Conservation (phyloP, 2,329 filamentous ascomycete genomes). For the Ampelomyces quisqualis region DNA sequence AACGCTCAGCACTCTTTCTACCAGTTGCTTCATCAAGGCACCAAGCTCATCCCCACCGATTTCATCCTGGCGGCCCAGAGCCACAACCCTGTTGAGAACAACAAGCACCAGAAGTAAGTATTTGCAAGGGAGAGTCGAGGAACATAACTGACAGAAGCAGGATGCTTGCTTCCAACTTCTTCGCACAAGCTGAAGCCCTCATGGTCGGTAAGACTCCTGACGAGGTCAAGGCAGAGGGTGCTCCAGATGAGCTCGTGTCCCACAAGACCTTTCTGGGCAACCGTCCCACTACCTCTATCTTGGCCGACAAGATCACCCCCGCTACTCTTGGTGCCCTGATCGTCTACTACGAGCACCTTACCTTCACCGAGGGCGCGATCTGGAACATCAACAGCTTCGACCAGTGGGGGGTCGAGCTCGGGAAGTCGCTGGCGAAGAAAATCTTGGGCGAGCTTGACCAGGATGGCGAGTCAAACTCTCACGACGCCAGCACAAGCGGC, state of each 20-base stretch:
- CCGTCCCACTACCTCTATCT: slow-evolving; percentile 91
- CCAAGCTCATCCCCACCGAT: slow-evolving; percentile 96
- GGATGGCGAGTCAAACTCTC: slow-evolving; percentile 66
- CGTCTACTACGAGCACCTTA: slow-evolving; percentile 98
- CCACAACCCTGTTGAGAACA: slow-evolving; percentile 90
- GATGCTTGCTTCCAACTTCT: slow-evolving; percentile 91
- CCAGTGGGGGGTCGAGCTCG: slow-evolving; percentile 98
- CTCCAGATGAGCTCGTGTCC: slow-evolving; percentile 74
- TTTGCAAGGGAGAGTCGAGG: background rate
- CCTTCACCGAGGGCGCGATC: slow-evolving; percentile 93
- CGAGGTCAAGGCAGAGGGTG: slow-evolving; percentile 73
- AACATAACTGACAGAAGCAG: slow-evolving; percentile 28
- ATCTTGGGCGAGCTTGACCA: slow-evolving; percentile 74
- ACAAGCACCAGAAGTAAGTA: slow-evolving; percentile 80
- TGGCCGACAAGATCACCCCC: slow-evolving; percentile 91
- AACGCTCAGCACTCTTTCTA: slow-evolving; percentile 99
- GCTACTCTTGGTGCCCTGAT: slow-evolving; percentile 92
- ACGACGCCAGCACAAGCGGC: slow-evolving; percentile 86
- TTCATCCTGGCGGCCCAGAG: slow-evolving; percentile 96
- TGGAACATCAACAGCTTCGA: slow-evolving; percentile 99
- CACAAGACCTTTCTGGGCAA: slow-evolving; percentile 99
- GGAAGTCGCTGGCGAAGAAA: slow-evolving; percentile 85
- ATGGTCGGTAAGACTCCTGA: slow-evolving; percentile 89
- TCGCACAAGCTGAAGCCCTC: slow-evolving; percentile 82
- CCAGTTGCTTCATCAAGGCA: slow-evolving; percentile 98